These are phyloP conservation scores for Dillenia suffruticosa DNA, from an alignment of 164 flowering plant genomes.

Conservation along the genomic window DNA sequence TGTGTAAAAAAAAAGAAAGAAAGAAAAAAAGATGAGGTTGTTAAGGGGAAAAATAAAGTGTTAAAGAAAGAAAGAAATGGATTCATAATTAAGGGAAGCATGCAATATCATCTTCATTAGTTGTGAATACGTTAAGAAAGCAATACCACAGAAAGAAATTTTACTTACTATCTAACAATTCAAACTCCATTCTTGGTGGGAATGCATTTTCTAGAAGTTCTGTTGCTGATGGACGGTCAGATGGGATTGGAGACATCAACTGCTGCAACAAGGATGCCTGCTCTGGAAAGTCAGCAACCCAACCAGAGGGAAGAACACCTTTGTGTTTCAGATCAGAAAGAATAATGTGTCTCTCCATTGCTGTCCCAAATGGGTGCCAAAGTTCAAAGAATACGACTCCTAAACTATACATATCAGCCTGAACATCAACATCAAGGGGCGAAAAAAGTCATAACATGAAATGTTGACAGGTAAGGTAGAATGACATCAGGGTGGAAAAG, in stretches of 20 bases:
- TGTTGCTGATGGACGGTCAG: constrained; percentile 87
- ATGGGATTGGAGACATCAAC: constrained; percentile 86
- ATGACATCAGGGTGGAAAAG: too few relatives aligned
- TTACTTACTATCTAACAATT: constrained; percentile 71
- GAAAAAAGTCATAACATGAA: too few relatives aligned
- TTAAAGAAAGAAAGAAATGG: neutral
- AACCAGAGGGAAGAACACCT: constrained; percentile 66
- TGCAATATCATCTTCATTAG: too few relatives aligned
- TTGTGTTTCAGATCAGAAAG: constrained; percentile 80
- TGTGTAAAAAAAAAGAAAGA: neutral
- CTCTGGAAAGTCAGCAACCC: constrained; percentile 83
- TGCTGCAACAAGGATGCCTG: constrained; percentile 64
- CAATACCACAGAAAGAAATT: neutral
- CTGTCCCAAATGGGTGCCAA: constrained; percentile 92
- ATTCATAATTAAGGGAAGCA: neutral
- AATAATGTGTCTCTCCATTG: constrained; percentile 82
- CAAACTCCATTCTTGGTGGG: constrained; percentile 90
- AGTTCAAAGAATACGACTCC: constrained; percentile 94
- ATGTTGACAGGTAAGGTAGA: too few relatives aligned
- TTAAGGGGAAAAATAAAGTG: neutral
- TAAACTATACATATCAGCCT: constrained; percentile 98
- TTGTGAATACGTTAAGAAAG: neutral
- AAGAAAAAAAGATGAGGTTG: neutral
- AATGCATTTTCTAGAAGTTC: constrained; percentile 73
- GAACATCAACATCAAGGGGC: neutral